Base-by-base conservation (phyloP, 1,284 basidiomycete genomes). In the Prillingera fragicola region DNA sequence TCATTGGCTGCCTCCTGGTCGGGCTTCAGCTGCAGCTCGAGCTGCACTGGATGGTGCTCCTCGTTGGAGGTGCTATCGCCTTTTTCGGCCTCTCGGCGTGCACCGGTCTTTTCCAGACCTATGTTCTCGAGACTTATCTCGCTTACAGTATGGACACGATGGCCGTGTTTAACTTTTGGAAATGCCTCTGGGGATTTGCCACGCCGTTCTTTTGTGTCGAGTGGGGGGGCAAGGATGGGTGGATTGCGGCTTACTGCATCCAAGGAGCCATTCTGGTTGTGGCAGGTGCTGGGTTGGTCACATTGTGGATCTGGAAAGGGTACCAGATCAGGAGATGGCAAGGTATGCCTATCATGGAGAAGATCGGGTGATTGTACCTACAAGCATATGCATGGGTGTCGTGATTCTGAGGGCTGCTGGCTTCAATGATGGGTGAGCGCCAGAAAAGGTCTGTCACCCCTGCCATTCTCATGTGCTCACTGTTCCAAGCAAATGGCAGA, bases 161-260 rank as follows among this genome's bases (percentile, higher is more conserved):
- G 40, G 64, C 67, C 19, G 61, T 63, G 23, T 72, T 69, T 54
- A 63, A 62, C 45, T 67, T 72, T 52, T 65, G 65, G 58, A 70
- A 70, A 59, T 62, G 55, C 45, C 55, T 63, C n/a, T 65, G 66
- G 55, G 65, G 65, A n/a, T 72, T 72, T 33, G 59, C 56, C 0
- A 59, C 63, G 13, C 56, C 67, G 8, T 70, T 69, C 55, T 71
- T 65, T 43, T 55, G 61, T 6, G 59, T 62, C 27, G 48, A 54
- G 28, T 70, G 67, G 67, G 61, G 58, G 8, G 49, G 48, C 10
- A 43, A 49, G 23, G 19, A 52, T 19, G 56, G 54, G 31, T 65
- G 62, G 33, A 44, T 57, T 13, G 48, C 45, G 28, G 48, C 56
- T 3, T 71, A 58, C 35, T 45, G 56, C 14, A 50, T 54, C 5